phyloP scores from a whole-genome alignment of 331 rosid species.

The Telfairia occidentalis region DNA sequence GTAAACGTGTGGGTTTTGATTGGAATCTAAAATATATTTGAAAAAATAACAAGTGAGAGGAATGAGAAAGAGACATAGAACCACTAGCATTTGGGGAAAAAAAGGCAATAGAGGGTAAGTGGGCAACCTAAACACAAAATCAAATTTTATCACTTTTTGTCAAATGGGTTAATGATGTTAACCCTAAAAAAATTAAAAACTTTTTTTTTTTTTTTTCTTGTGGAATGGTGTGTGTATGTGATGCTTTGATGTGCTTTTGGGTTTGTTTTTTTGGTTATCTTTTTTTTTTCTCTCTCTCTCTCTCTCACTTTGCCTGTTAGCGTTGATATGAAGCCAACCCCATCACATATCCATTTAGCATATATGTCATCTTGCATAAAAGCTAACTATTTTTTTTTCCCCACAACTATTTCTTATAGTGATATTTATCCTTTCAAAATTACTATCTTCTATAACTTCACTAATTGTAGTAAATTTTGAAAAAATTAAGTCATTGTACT shows the following conservation, averaged over 20 bases:
- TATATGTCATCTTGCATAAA: not conserved
- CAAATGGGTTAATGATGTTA: slow-evolving; percentile 41
- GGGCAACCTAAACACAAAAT: slow-evolving; percentile 24
- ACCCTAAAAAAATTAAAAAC: not conserved
- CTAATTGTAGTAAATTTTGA: no score
- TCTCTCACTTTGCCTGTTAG: slow-evolving; percentile 61
- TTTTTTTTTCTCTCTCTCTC: slow-evolving; percentile 27
- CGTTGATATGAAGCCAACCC: slow-evolving; percentile 77
- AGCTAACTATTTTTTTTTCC: not conserved
- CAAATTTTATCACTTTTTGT: slow-evolving; percentile 14
- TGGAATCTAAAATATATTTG: not conserved
- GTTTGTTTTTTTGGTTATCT: slow-evolving; percentile 8
- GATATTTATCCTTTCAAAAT: no score
- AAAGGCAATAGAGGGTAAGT: slow-evolving; percentile 8
- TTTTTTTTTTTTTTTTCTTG: not conserved
- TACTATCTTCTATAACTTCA: no score
- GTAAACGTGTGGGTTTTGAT: not conserved
- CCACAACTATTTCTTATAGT: not conserved
- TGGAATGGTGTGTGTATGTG: not conserved
- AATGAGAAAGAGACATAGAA: slow-evolving; percentile 3
- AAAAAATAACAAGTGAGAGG: not conserved
- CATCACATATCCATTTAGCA: not conserved
- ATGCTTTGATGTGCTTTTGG: not conserved
- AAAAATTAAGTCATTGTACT: no score
- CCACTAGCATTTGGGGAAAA: slow-evolving; percentile 17